These are phyloP conservation scores for Boletus huronensis DNA, from an alignment of 768 basidiomycete species.

Conservation along the genomic window DNA sequence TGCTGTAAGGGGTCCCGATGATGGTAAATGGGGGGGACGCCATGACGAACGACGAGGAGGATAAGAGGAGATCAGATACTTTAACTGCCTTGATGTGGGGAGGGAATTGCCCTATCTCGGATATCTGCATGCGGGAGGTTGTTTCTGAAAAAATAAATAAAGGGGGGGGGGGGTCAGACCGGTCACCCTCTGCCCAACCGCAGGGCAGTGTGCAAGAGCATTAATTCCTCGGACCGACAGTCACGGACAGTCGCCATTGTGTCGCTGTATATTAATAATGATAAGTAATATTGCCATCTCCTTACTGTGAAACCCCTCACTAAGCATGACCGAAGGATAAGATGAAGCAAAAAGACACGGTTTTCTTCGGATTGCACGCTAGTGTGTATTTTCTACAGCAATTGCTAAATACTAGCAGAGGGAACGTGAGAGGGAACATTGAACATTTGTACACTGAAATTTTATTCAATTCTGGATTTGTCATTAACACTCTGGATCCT, in stretches of 20 bases:
- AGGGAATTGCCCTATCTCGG: background rate
- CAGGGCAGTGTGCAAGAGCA: background rate
- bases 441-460: background rate
- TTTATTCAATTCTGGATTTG: background rate
- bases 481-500: background rate
- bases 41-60: constrained; percentile 11
- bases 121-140: background rate
- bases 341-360: background rate
- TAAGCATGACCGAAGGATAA: background rate
- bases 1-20: constrained; percentile 33
- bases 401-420: background rate
- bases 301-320: background rate
- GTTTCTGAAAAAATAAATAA: too few species aligned
- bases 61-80: background rate
- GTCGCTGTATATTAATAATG: background rate
- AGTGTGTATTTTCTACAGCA: background rate
- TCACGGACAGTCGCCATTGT: background rate
- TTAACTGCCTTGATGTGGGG: constrained; percentile 1
- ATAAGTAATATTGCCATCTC: too few species aligned
- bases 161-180: too few species aligned
- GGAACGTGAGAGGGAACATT: background rate
- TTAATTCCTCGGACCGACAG: background rate
- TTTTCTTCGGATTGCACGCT: background rate
- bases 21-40: constrained; percentile 21
- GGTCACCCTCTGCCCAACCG: background rate